Conservation (phyloP, 1,284 basidiomycete genomes). For the Rhodotorula sp. region DNA sequence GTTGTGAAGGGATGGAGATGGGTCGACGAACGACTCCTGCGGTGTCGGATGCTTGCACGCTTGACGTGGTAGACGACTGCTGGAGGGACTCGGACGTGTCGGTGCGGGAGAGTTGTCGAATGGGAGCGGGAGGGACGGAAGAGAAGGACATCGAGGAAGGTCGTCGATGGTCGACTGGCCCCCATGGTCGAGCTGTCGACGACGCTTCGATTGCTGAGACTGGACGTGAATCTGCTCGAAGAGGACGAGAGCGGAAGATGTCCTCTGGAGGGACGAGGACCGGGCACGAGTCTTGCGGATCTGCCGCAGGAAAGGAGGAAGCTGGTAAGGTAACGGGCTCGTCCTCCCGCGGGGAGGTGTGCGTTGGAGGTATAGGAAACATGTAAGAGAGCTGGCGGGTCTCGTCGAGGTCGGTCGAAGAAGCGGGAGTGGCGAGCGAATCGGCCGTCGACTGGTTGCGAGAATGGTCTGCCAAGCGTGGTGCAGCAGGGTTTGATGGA, state of each 20-base stretch:
- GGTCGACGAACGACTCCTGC: neutral
- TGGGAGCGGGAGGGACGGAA: neutral
- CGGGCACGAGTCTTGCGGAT: neutral
- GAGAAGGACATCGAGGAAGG: neutral
- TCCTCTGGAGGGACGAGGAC: neutral
- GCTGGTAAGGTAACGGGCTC: neutral
- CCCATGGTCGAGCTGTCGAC: too few species aligned
- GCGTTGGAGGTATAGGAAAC: slow-evolving; percentile 16
- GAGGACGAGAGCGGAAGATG: too few species aligned
- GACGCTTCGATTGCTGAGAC: neutral
- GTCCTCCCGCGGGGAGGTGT: neutral
- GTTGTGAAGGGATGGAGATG: slow-evolving; percentile 5
- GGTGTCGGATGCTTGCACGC: too few species aligned
- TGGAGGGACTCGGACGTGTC: neutral
- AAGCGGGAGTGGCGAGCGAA: too few species aligned
- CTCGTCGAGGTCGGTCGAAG: neutral
- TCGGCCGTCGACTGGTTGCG: too few species aligned
- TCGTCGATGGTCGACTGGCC: neutral
- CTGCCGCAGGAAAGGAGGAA: neutral
- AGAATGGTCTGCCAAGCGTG: too few species aligned
- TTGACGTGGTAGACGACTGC: neutral
- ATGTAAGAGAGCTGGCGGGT: neutral
- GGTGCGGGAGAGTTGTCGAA: neutral
- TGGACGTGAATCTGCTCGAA: too few species aligned
- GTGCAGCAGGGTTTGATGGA: too few species aligned